Base-by-base conservation (phyloP, 1,139 yeast genomes). In the Suhomyces wounanorum region DNA sequence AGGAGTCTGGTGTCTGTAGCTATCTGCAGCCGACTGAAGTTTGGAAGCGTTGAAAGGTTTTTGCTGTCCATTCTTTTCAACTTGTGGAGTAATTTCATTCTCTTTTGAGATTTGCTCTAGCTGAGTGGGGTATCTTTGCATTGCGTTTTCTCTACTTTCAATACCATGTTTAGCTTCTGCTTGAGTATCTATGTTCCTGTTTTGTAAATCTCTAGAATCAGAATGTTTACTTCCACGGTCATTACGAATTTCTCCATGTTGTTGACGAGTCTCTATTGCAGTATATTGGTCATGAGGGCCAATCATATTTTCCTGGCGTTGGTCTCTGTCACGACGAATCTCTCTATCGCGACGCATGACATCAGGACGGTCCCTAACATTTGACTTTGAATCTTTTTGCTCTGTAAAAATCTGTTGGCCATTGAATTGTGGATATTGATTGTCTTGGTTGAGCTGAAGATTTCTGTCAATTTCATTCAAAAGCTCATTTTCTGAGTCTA, bases 1-100 rank as follows among this genome's bases (percentile, higher is more conserved):
- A 9, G 40, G 37, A 13, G 44, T 25, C 16, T 55, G 58, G 38
- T 46, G 56, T 39, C 55, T 48, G 31, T 55, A 50, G 14, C 45
- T 47, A 25, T 52, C 48, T 7, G 56, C 54, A 6, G 58, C 52
- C 3, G 50, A 33, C 35, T 45, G 48, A 16, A 50, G 40, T n/a
- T 42, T 47, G 11, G 44, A 44, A 28, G 21, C 25, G 9, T 26
- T 26, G 18, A 7, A 11, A 33, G 18, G 2, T 16, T 7, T 14
- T 33, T 33, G 18, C 14, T 14, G 8, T 16, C 37, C 37, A 8
- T 33, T 16, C 14, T 33, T 16, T 10, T 33, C 37, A 16, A 33
- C 11, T 14, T 33, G 37, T n/a, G 18, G 3, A 6, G 14, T 33
- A 16, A 3, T 3, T 14, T 33, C 18, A 16, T 16, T 14, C 8